These are phyloP conservation scores for Udeniomyces megalosporus DNA, from an alignment of 768 basidiomycete species.

Conservation along the genomic window DNA sequence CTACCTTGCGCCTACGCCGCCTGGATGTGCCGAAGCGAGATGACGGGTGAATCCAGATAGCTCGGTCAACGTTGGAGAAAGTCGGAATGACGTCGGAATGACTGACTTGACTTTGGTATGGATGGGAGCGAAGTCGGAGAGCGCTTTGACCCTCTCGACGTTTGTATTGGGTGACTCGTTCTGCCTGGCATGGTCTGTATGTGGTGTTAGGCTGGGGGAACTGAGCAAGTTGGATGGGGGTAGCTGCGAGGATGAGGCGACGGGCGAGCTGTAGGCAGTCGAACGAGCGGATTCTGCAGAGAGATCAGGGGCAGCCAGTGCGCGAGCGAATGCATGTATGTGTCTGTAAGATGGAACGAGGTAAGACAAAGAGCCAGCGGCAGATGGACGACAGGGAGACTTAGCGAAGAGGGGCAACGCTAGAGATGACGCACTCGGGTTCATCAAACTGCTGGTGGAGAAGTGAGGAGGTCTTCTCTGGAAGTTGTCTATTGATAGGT, in stretches of 20 bases:
- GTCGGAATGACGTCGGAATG: conserved; percentile 17
- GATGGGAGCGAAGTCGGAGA: conserved; percentile 43
- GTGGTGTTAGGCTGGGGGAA: conserved; percentile 23
- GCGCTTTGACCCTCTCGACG: conserved; percentile 29
- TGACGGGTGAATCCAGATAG: background rate
- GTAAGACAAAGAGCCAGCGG: background rate
- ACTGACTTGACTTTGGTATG: conserved; percentile 68
- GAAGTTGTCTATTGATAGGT: background rate
- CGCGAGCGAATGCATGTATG: conserved; percentile 61
- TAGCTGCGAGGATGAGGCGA: conserved; percentile 18
- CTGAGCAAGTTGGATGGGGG: conserved; percentile 20
- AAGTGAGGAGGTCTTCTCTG: background rate
- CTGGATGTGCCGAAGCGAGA: background rate
- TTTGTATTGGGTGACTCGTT: conserved; percentile 5
- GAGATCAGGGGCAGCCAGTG: conserved; percentile 47
- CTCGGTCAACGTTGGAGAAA: background rate
- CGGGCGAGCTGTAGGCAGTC: no score
- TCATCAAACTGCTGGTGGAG: no score
- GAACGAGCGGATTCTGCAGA: conserved; percentile 20
- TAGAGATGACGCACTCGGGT: no score
- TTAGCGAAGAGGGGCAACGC: no score
- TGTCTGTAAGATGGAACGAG: conserved; percentile 32
- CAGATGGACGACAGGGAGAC: background rate
- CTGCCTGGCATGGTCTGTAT: conserved; percentile 43
- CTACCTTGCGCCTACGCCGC: conserved; percentile 37